phyloP scores from a whole-genome alignment of 805 yeast genomes.

The Starmerella lactis-condensi region DNA sequence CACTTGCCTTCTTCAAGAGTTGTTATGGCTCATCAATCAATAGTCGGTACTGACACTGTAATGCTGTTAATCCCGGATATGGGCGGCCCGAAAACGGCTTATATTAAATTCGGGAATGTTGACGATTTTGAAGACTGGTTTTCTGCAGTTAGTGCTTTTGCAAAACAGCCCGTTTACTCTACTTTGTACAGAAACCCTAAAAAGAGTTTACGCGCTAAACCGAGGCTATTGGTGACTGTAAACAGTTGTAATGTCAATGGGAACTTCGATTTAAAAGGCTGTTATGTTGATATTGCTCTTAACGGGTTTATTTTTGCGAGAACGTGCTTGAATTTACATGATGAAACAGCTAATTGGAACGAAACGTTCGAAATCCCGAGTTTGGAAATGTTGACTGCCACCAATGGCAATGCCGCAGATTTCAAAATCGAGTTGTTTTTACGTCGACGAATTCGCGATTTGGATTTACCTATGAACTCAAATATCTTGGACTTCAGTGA shows the following conservation, averaged over 20 bases:
- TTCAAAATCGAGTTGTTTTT: too few species aligned
- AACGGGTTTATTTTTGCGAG: conserved; percentile 65
- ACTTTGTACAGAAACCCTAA: conserved; percentile 10
- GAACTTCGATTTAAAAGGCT: conserved; percentile 12
- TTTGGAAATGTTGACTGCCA: too few species aligned
- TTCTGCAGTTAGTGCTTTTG: conserved; percentile 17
- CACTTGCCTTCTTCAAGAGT: conserved; percentile 7
- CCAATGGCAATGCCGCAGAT: too few species aligned
- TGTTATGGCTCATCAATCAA: conserved; percentile 12
- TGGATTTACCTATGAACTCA: too few species aligned
- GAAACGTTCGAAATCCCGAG: conserved; percentile 46
- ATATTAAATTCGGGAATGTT: conserved; percentile 14
- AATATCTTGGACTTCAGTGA: too few species aligned
- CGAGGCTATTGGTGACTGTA: conserved; percentile 2
- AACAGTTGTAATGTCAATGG: background rate
- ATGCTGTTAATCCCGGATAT: conserved; percentile 14
- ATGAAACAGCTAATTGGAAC: conserved; percentile 59
- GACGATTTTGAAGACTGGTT: conserved; percentile 22
- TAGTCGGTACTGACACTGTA: conserved; percentile 10
- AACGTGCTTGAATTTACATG: conserved; percentile 40
- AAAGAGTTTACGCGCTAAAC: conserved; percentile 10
- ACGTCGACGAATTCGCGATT: too few species aligned
- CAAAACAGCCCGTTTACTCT: conserved; percentile 17
- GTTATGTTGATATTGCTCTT: conserved; percentile 51
- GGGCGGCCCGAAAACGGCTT: conserved; percentile 17